These are phyloP conservation scores for Thraustochytrium striatum DNA, from an alignment of 352 stramenopile genomes.

Conservation along the genomic window DNA sequence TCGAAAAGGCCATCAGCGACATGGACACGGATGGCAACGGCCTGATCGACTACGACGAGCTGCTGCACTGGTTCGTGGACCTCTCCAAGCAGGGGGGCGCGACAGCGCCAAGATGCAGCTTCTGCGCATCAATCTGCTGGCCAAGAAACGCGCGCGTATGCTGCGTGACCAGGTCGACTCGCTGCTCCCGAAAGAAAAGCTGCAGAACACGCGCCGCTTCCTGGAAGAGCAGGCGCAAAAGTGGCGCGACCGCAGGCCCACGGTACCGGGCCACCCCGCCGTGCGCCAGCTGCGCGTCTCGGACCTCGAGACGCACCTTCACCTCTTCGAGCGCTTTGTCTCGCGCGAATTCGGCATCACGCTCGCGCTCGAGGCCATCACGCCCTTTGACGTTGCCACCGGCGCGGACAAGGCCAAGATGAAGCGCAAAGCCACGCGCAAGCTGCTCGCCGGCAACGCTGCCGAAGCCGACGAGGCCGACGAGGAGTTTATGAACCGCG, in stretches of 20 bases:
- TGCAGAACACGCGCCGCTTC: constrained; percentile 7
- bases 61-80: constrained; percentile 41
- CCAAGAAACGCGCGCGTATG: constrained; percentile 23
- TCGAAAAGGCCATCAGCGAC: constrained; percentile 2
- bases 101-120: constrained; percentile 19
- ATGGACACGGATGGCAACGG: constrained; percentile 40
- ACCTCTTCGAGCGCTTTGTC: constrained; percentile 19
- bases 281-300: neutral
- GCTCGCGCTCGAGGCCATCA: neutral
- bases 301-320: neutral
- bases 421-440: neutral
- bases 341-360: neutral
- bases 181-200: constrained; percentile 22
- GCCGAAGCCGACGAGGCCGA: neutral
- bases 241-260: constrained; percentile 24
- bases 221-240: constrained; percentile 38
- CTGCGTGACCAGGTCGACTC: constrained; percentile 24
- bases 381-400: too few relatives aligned
- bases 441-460: neutral
- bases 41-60: constrained; percentile 26
- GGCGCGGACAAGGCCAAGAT: neutral
- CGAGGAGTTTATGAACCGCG: neutral
- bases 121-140: constrained; percentile 41
- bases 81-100: constrained; percentile 14
- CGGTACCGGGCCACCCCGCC: constrained; percentile 2